A percentile compares a stretch with the other conserved stretches of the same genome.
Evolutionary conservation across 768 basidiomycete species (phyloP).

Genomic region (Inosperma sp.): DNA sequence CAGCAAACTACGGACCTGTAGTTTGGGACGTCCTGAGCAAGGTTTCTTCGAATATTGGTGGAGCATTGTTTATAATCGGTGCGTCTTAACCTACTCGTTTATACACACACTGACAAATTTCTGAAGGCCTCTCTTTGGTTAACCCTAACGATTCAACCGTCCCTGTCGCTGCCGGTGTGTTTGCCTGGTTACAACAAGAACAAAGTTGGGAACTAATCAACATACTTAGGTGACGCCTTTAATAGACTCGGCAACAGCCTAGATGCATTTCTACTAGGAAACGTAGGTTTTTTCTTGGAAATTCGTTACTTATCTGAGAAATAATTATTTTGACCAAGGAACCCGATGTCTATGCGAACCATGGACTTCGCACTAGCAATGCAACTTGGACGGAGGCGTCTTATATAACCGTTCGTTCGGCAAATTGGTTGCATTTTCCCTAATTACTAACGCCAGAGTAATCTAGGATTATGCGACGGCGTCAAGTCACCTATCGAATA

Average conservation of each 20-base stretch:
- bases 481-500: constrained; percentile 32
- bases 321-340: constrained; percentile 31
- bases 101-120: neutral
- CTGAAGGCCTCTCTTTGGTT: constrained; percentile 39
- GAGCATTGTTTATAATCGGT: constrained; percentile 33
- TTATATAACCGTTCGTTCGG: constrained; percentile 40
- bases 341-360: constrained; percentile 55
- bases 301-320: neutral
- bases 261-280: constrained; percentile 47
- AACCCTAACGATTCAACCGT: constrained; percentile 36
- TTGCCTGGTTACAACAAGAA: neutral
- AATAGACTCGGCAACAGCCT: constrained; percentile 35
- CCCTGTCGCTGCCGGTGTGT: constrained; percentile 26
- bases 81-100: neutral
- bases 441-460: neutral
- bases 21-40: constrained; percentile 44
- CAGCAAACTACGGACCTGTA: constrained; percentile 43
- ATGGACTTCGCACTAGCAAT: constrained; percentile 37
- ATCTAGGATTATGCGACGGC: constrained; percentile 40
- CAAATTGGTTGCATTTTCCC: neutral
- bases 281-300: constrained; percentile 30
- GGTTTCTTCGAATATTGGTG: constrained; percentile 28
- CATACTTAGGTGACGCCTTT: constrained; percentile 30
- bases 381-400: constrained; percentile 44
- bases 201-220: neutral